Evolutionary conservation across 2,329 filamentous ascomycete species (phyloP).

Genomic region (Aspergillus oerlinghausenensis): DNA sequence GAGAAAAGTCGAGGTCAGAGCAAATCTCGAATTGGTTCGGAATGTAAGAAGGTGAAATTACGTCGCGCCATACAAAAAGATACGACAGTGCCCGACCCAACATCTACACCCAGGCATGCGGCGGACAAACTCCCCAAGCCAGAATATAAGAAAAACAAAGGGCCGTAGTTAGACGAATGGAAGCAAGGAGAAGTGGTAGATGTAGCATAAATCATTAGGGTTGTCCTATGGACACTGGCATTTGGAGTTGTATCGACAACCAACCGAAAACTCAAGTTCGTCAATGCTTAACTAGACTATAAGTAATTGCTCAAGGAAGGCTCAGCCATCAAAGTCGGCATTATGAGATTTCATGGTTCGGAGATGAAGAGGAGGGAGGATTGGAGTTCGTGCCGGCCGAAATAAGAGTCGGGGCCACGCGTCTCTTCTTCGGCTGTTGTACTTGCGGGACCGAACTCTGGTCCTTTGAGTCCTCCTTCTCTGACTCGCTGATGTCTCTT

Average conservation of each 20-base stretch:
- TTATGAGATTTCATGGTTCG: conserved; percentile 8
- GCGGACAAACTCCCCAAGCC: neutral
- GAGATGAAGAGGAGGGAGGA: conserved; percentile 1
- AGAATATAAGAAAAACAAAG: neutral
- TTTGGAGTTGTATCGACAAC: neutral
- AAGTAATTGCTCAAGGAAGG: neutral
- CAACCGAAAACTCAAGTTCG: neutral
- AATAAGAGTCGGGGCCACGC: conserved; percentile 66
- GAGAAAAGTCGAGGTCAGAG: neutral
- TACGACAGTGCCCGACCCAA: neutral
- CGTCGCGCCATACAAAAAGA: neutral
- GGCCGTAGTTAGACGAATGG: neutral
- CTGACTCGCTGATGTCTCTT: conserved; percentile 45
- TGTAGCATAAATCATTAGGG: neutral
- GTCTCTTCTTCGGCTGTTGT: conserved; percentile 60
- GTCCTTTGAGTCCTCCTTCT: conserved; percentile 40
- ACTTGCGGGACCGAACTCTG: conserved; percentile 40
- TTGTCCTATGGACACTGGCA: neutral
- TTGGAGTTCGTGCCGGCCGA: conserved; percentile 19
- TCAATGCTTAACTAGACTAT: neutral
- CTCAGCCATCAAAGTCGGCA: conserved; percentile 14
- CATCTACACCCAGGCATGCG: neutral
- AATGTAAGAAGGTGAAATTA: neutral
- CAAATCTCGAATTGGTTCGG: neutral
- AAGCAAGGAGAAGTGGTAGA: neutral